Conservation (phyloP, 2,329 filamentous ascomycete genomes). For the Cylindrodendrum hubeiense region DNA sequence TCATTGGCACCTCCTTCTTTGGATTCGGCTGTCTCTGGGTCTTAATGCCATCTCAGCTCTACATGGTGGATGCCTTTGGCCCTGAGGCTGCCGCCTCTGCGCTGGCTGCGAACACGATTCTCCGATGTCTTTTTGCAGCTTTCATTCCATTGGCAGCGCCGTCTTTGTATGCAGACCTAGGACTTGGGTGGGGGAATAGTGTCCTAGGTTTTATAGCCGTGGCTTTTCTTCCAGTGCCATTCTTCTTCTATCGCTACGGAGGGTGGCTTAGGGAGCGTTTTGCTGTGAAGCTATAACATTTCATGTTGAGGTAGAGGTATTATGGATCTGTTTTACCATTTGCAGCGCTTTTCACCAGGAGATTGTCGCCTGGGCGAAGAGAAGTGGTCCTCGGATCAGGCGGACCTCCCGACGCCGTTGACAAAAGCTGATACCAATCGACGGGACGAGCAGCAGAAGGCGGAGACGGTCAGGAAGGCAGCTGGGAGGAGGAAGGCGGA, state of each 20-base stretch:
- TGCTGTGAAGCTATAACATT: conserved; percentile 26
- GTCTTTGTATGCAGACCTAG: conserved; percentile 48
- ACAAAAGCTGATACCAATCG: no score
- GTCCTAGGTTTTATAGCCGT: conserved; percentile 55
- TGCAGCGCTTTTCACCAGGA: no score
- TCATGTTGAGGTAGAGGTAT: neutral
- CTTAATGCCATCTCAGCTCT: conserved; percentile 48
- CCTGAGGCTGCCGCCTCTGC: conserved; percentile 40
- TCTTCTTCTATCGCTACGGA: conserved; percentile 33
- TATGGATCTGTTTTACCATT: neutral
- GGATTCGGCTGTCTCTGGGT: conserved; percentile 56
- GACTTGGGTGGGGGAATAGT: conserved; percentile 58
- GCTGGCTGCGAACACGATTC: conserved; percentile 35
- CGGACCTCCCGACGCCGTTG: no score
- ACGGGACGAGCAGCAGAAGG: no score
- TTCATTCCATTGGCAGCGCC: conserved; percentile 68
- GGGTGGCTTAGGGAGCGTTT: conserved; percentile 27
- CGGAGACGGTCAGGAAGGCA: no score
- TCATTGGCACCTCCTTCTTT: conserved; percentile 66
- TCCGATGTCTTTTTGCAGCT: conserved; percentile 70
- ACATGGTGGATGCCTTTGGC: conserved; percentile 45
- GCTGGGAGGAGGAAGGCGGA: no score
- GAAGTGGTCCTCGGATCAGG: no score
- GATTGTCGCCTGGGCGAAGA: no score
- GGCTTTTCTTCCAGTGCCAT: conserved; percentile 46